Conservation (phyloP, 345 rosid species). For the Boechera divaricarpa region DNA sequence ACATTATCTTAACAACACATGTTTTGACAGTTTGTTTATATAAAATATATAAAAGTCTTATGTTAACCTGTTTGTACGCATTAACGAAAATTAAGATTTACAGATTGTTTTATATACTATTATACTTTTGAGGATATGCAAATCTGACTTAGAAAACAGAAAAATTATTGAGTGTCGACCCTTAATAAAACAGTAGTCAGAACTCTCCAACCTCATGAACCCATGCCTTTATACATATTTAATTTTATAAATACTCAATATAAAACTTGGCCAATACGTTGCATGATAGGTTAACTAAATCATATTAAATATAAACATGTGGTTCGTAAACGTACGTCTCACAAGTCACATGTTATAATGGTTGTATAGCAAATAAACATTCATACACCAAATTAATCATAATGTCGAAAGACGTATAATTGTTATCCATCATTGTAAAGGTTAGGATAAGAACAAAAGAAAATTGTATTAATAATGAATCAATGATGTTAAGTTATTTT, state of each 20-base stretch:
- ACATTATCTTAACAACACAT: constrained; percentile 43
- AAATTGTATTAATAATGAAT: constrained; percentile 18
- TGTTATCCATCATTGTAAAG: constrained; percentile 30
- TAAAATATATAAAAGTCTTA: background rate
- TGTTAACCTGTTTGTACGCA: background rate
- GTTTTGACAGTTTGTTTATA: constrained; percentile 38
- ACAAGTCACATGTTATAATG: constrained; percentile 41
- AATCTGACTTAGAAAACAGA: constrained; percentile 27
- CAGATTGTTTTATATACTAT: background rate
- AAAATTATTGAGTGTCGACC: constrained; percentile 16
- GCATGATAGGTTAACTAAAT: constrained; percentile 41
- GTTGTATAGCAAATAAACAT: constrained; percentile 40
- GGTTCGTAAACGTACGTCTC: constrained; percentile 41
- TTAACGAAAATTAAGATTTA: background rate
- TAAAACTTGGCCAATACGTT: constrained; percentile 41
- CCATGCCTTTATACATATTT: constrained; percentile 20
- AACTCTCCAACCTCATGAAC: constrained; percentile 33
- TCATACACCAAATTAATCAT: constrained; percentile 40
- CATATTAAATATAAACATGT: constrained; percentile 34
- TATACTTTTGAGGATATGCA: constrained; percentile 24
- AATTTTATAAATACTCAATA: constrained; percentile 23
- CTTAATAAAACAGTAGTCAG: constrained; percentile 40
- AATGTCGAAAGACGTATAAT: constrained; percentile 38
- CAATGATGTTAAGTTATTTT: constrained; percentile 7
- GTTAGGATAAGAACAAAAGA: constrained; percentile 42